phyloP scores from a whole-genome alignment of 2,329 filamentous ascomycete genomes.

The Hypoxylon sp. region DNA sequence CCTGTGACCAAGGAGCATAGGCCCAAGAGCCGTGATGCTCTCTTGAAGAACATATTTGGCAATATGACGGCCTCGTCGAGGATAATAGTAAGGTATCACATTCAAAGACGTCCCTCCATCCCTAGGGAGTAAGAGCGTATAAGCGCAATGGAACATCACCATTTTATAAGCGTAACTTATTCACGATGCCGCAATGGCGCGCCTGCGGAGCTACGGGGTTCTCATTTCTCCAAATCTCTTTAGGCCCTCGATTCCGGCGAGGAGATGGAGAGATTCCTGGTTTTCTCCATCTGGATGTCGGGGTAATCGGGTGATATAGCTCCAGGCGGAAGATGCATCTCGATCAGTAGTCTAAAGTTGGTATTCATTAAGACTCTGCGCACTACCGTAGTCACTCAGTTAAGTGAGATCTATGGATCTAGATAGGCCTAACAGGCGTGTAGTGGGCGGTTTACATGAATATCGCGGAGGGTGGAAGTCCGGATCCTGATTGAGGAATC shows the following conservation, averaged over 20 bases:
- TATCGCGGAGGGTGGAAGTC: conserved; percentile 37
- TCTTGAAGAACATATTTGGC: conserved; percentile 38
- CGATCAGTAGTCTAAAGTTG: not conserved
- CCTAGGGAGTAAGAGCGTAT: not conserved
- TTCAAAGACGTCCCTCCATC: not conserved
- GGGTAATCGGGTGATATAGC: conserved; percentile 19
- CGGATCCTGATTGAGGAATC: conserved; percentile 35
- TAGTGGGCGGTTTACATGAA: conserved; percentile 4
- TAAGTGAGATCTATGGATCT: conserved; percentile 21
- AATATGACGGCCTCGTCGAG: not conserved
- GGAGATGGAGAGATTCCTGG: conserved; percentile 2
- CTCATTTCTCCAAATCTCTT: conserved; percentile 12
- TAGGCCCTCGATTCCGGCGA: conserved; percentile 24
- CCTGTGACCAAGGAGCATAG: conserved; percentile 41
- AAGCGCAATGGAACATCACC: not conserved
- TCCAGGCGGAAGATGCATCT: conserved; percentile 9
- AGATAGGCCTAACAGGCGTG: not conserved
- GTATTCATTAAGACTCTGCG: conserved; percentile 9
- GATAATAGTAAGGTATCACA: not conserved
- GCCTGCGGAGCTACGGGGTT: not conserved
- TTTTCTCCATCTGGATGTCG: conserved; percentile 15
- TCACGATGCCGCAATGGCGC: conserved; percentile 9
- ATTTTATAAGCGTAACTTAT: conserved; percentile 19
- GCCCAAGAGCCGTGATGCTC: conserved; percentile 30
- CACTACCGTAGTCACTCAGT: not conserved